These are phyloP conservation scores for Ceratorhiza oryzae-sativae DNA, from an alignment of 1,284 basidiomycete species.

Conservation along the genomic window DNA sequence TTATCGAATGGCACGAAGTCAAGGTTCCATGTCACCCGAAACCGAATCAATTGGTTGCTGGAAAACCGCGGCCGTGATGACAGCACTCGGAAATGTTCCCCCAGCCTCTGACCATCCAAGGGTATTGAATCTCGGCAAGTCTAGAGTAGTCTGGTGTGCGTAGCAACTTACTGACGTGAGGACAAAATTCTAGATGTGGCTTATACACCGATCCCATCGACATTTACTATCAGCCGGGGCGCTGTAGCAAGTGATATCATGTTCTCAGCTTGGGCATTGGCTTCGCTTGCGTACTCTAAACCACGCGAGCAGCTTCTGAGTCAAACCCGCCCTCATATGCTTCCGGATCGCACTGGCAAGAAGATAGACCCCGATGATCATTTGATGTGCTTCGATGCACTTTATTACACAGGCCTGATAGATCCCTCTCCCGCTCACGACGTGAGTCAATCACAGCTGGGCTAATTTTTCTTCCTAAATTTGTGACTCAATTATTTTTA, in stretches of 20 bases:
- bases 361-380: slow-evolving; percentile 61
- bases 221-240: slow-evolving; percentile 23
- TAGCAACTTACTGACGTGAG: background rate
- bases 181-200: background rate
- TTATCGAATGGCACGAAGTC: slow-evolving; percentile 36
- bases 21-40: background rate
- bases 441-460: slow-evolving; percentile 3
- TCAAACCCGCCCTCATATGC: background rate
- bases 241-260: background rate
- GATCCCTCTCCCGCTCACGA: slow-evolving; percentile 43
- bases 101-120: background rate
- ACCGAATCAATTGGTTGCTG: slow-evolving; percentile 19
- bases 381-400: slow-evolving; percentile 60
- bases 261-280: slow-evolving; percentile 27
- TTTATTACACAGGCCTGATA: slow-evolving; percentile 58
- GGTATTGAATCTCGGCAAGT: slow-evolving; percentile 12
- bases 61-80: background rate
- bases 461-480: no score
- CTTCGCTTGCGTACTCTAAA: background rate
- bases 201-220: slow-evolving; percentile 14
- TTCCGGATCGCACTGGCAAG: background rate
- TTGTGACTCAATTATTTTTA: background rate
- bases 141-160: background rate
- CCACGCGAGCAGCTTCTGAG: background rate
- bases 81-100: background rate